Evolutionary conservation across 1,284 basidiomycete species (phyloP).

Genomic region (Ustilago esculenta): DNA sequence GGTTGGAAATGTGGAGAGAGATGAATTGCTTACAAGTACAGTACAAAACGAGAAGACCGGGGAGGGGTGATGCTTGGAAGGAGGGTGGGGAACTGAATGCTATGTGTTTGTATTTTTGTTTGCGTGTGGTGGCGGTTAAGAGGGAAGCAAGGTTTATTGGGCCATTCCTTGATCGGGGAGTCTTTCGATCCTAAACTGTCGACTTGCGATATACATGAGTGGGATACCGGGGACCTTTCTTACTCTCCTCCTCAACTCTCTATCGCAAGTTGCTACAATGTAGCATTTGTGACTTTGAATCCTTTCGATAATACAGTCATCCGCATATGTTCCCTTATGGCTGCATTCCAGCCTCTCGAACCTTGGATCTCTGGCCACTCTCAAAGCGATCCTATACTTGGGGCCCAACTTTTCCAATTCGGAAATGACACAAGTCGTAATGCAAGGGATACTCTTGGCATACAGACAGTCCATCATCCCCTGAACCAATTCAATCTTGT

Average conservation of each 20-base stretch:
- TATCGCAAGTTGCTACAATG: slow-evolving; percentile 97
- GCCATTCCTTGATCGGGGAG: slow-evolving; percentile 64
- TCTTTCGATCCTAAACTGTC: slow-evolving; percentile 62
- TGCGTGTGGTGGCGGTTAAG: too few species aligned
- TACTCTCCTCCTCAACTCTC: slow-evolving; percentile 89
- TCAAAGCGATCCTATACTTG: slow-evolving; percentile 92
- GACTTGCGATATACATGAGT: slow-evolving; percentile 64
- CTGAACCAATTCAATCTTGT: slow-evolving; percentile 93
- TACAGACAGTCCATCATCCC: slow-evolving; percentile 99
- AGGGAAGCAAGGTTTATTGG: slow-evolving; percentile 21
- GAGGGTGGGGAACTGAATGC: neutral
- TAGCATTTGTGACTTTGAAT: slow-evolving; percentile 95
- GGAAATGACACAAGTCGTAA: slow-evolving; percentile 97
- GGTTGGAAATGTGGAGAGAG: too few species aligned
- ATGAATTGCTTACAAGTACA: slow-evolving; percentile 6
- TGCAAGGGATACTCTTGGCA: slow-evolving; percentile 99
- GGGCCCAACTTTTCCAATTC: slow-evolving; percentile 97
- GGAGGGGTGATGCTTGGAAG: neutral
- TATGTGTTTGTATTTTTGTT: neutral
- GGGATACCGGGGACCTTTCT: slow-evolving; percentile 73
- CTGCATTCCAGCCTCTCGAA: slow-evolving; percentile 93
- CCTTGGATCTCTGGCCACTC: slow-evolving; percentile 93
- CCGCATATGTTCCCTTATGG: slow-evolving; percentile 95
- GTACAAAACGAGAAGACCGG: neutral
- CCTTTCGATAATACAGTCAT: slow-evolving; percentile 96